Evolutionary conservation across 768 basidiomycete species (phyloP).

Genomic region (Mycena leptocephala): DNA sequence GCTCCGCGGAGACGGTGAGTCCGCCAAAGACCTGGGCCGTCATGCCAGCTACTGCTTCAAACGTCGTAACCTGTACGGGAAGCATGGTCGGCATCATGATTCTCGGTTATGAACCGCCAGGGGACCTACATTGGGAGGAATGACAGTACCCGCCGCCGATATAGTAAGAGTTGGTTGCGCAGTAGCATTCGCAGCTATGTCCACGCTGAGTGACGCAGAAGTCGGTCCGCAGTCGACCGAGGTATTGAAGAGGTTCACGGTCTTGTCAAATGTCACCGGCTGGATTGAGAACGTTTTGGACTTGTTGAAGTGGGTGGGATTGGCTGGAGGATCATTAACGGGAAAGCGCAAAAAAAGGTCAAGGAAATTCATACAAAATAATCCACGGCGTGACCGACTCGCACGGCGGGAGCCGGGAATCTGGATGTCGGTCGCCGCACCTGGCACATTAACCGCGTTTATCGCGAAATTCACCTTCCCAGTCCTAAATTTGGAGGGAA

Average conservation of each 20-base stretch:
- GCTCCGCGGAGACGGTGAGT: conserved; percentile 54
- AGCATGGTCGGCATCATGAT: too few relatives aligned
- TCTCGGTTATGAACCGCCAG: too few relatives aligned
- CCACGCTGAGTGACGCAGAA: not conserved
- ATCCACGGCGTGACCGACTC: not conserved
- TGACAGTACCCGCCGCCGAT: conserved; percentile 12
- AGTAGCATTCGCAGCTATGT: conserved; percentile 5
- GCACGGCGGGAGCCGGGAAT: not conserved
- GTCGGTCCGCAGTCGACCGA: not conserved
- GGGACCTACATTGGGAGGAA: not conserved
- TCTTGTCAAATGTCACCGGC: conserved; percentile 2
- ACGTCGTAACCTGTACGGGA: not conserved
- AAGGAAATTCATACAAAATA: not conserved
- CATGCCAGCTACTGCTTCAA: conserved; percentile 44
- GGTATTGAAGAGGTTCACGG: conserved; percentile 17
- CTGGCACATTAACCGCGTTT: not conserved
- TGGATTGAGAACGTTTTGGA: conserved; percentile 7
- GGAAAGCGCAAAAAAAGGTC: not conserved
- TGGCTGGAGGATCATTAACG: not conserved
- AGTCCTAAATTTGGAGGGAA: not conserved
- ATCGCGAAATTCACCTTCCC: conserved; percentile 23
- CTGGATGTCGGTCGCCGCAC: not conserved
- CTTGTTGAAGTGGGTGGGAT: not conserved
- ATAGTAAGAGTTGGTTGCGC: conserved; percentile 30
- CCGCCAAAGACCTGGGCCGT: conserved; percentile 56